A percentile compares a stretch with the other conserved stretches of the same genome.
phyloP scores from a whole-genome alignment of 176 grass and related monocot genomes.

The Juncus inflexus region DNA sequence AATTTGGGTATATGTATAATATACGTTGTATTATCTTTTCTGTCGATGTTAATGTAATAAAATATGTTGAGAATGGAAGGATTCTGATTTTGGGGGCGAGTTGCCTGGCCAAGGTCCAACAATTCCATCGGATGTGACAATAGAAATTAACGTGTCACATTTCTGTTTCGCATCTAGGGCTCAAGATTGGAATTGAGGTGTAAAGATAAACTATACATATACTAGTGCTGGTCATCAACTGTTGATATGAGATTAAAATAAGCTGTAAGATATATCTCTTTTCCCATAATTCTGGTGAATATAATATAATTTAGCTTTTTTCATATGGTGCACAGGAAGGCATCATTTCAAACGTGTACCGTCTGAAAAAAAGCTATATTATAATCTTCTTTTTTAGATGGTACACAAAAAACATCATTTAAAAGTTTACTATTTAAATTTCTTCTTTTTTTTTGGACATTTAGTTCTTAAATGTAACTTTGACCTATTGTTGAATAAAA shows the following conservation, averaged over 20 bases:
- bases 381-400: too few species aligned
- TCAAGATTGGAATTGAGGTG: not conserved
- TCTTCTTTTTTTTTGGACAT: too few species aligned
- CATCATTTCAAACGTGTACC: too few species aligned
- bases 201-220: not conserved
- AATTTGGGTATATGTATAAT: too few species aligned
- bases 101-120: conserved; percentile 6
- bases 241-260: not conserved
- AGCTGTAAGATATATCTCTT: not conserved
- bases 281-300: not conserved
- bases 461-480: too few species aligned
- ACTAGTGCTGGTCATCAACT: not conserved
- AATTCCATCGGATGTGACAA: conserved; percentile 3
- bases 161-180: not conserved
- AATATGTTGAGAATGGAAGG: conserved; percentile 7
- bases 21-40: not conserved
- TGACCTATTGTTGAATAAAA: too few species aligned
- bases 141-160: not conserved
- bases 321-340: too few species aligned
- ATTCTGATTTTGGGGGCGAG: not conserved
- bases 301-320: not conserved
- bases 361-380: too few species aligned
- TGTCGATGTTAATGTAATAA: conserved; percentile 1
- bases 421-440: too few species aligned
- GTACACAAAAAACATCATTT: too few species aligned